Conservation (phyloP, 2,329 filamentous ascomycete species). For the Fusarium paranaense region DNA sequence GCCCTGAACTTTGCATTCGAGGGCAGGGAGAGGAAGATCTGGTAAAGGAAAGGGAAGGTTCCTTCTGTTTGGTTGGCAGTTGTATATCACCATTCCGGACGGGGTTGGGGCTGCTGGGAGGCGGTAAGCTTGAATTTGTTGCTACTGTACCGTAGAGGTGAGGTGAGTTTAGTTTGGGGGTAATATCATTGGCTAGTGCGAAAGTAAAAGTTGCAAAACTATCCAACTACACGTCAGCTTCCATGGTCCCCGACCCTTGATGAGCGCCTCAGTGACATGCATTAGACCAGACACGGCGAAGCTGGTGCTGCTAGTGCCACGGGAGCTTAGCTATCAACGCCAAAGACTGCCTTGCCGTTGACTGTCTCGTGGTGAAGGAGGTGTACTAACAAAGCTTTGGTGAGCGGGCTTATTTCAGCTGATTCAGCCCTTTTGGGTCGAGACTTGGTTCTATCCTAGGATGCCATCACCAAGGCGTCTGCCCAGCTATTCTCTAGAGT, state of each 20-base stretch:
- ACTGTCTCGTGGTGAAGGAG: neutral
- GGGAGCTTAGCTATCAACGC: neutral
- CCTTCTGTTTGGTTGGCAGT: slow-evolving; percentile 6
- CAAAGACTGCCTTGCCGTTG: neutral
- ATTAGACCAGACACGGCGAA: neutral
- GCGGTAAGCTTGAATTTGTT: slow-evolving; percentile 10
- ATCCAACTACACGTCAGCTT: neutral
- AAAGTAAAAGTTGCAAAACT: slow-evolving; percentile 10
- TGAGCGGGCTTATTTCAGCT: slow-evolving; percentile 1
- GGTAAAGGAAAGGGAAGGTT: slow-evolving; percentile 50
- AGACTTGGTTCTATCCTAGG: neutral
- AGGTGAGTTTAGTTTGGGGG: neutral
- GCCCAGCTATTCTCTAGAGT: neutral
- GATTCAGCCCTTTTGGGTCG: neutral
- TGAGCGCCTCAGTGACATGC: neutral
- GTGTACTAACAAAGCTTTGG: neutral
- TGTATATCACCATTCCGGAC: slow-evolving; percentile 5
- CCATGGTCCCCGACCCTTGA: neutral
- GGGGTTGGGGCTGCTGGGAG: slow-evolving; percentile 8
- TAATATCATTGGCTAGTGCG: slow-evolving; percentile 19
- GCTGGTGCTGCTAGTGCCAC: neutral
- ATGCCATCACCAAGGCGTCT: neutral
- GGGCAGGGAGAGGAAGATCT: slow-evolving; percentile 69
- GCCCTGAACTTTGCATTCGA: slow-evolving; percentile 84
- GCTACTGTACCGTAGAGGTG: neutral